phyloP scores from a whole-genome alignment of 345 rosid genomes.

The Corymbia maculata region DNA sequence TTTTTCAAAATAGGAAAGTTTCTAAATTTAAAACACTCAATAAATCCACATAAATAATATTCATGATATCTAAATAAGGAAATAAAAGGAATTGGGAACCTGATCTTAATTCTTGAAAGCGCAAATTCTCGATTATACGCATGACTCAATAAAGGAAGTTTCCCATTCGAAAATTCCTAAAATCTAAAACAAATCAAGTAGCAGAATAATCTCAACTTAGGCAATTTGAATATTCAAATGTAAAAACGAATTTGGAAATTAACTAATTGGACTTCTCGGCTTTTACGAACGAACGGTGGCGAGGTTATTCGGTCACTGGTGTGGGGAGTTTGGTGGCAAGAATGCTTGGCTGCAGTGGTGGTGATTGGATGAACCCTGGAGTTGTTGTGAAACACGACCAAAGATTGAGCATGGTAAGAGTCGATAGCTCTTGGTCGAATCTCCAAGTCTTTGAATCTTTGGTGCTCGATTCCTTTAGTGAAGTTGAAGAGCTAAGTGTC shows the following conservation, averaged over 20 bases:
- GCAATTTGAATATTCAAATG: neutral
- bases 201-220: neutral
- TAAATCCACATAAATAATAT: neutral
- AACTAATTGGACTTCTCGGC: neutral
- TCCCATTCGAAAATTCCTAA: neutral
- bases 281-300: neutral
- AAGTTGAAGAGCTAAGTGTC: neutral
- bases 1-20: neutral
- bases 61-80: neutral
- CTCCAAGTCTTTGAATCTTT: neutral
- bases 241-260: neutral
- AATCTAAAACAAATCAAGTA: neutral
- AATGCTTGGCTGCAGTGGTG: neutral
- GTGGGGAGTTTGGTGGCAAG: neutral
- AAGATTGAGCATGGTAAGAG: neutral
- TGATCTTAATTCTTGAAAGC: neutral
- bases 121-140: neutral
- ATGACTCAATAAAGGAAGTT: neutral
- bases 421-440: neutral
- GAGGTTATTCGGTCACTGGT: neutral
- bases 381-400: neutral
- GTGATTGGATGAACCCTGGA: neutral
- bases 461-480: neutral
- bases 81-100: neutral
- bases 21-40: neutral